phyloP scores from a whole-genome alignment of 2,329 filamentous ascomycete species.

The Ophiostoma perfectum region DNA sequence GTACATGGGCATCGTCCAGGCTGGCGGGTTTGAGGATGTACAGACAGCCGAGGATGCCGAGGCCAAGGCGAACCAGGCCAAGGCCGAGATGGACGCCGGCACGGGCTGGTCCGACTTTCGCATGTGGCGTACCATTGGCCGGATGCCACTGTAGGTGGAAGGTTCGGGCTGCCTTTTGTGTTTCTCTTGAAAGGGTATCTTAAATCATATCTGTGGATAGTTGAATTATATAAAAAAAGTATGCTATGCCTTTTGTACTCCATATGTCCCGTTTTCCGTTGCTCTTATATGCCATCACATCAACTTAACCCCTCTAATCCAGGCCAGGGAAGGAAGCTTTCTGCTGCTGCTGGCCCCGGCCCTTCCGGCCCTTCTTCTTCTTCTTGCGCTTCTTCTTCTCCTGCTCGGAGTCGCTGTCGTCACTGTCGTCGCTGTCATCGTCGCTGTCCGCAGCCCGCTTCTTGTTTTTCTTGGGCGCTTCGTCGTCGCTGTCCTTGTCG shows the following conservation, averaged over 20 bases:
- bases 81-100: background rate
- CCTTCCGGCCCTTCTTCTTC: conserved; percentile 31
- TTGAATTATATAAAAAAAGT: background rate
- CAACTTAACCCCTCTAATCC: conserved; percentile 27
- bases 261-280: background rate
- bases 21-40: background rate
- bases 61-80: background rate
- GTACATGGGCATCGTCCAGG: background rate
- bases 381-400: conserved; percentile 32
- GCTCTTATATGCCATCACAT: background rate
- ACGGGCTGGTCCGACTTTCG: background rate
- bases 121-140: background rate
- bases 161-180: background rate
- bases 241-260: background rate
- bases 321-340: conserved; percentile 32
- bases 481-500: conserved; percentile 36
- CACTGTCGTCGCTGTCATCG: conserved; percentile 26
- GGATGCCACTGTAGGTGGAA: background rate
- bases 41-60: background rate
- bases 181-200: background rate
- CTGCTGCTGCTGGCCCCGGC: conserved; percentile 26
- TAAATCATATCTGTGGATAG: conserved; percentile 1
- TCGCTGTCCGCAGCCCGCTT: conserved; percentile 31
- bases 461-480: background rate
- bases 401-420: conserved; percentile 32